Base-by-base conservation (phyloP, 805 yeast species). In the Kuraishia hungarica region DNA sequence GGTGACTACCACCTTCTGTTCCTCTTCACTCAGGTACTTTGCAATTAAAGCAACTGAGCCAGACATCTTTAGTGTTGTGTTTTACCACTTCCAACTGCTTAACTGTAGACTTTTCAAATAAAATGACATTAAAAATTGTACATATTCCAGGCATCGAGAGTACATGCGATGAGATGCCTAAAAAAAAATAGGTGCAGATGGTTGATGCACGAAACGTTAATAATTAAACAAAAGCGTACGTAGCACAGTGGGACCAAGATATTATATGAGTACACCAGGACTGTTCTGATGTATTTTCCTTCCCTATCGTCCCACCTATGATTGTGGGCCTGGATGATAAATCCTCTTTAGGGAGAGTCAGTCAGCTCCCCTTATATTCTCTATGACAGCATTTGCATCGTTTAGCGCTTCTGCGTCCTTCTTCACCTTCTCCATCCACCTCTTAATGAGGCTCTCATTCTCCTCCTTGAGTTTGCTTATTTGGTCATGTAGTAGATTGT, bases 341-440 rank as follows among this genome's bases (percentile, higher is more conserved):
- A n/a, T n/a, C n/a, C n/a, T n/a, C n/a, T n/a, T n/a, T n/a, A n/a
- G n/a, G 29, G 29, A 10, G 5, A 6, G 29, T 26, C 29, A 26
- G 29, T 26, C n/a, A n/a, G n/a, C n/a, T n/a, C n/a, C 11, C 49
- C 49, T 46, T 20, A 2, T 46, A 10, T 10, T 22, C 13, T 46
- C 49, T 17, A 22, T 20, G 22, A 20, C 24, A 4, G 23, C 70
- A 56, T 75, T 76, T 8, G 71, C 75, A 29, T 73, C 74, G 56
- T 77, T 76, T 55, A 75, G 59, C 35, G 64, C 65, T 26, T 75
- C 75, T 1, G 78, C 80, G 56, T 77, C 80, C 53, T 64, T 58
- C 17, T 64, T 63, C 20, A 72, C 78, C 59, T 71, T 75, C 2
- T 67, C 70, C 69, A 77, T 73, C 79, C 79, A 77, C 55, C 80